phyloP scores from a whole-genome alignment of 257 asterid species.

The Hygrophila difformis region DNA sequence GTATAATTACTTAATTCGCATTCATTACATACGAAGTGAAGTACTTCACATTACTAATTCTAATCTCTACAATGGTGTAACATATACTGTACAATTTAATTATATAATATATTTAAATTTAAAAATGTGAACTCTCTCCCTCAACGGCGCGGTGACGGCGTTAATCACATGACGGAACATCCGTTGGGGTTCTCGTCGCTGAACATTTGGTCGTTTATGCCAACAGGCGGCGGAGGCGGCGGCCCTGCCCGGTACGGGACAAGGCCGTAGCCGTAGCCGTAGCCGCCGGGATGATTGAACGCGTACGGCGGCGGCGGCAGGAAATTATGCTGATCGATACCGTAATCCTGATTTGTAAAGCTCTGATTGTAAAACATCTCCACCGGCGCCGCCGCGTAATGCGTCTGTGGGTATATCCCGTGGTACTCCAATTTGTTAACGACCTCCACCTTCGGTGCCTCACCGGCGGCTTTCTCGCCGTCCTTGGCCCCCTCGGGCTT shows the following conservation, averaged over 20 bases:
- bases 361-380: slow-evolving; percentile 46
- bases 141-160: slow-evolving; percentile 22
- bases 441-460: slow-evolving; percentile 35
- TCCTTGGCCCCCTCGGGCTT: slow-evolving; percentile 1
- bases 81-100: too few species aligned
- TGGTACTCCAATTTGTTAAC: slow-evolving; percentile 43
- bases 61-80: too few species aligned
- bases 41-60: too few species aligned
- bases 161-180: slow-evolving; percentile 64
- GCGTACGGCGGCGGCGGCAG: too few species aligned
- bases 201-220: slow-evolving; percentile 40
- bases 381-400: slow-evolving; percentile 20
- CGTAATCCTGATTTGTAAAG: slow-evolving; percentile 51
- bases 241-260: slow-evolving; percentile 48
- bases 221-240: slow-evolving; percentile 28
- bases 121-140: too few species aligned
- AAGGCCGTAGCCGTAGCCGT: slow-evolving; percentile 22
- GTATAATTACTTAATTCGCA: too few species aligned
- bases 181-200: slow-evolving; percentile 91
- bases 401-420: slow-evolving; percentile 35
- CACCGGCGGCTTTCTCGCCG: slow-evolving; percentile 16
- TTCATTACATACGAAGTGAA: too few species aligned
- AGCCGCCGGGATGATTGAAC: too few species aligned
- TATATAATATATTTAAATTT: too few species aligned
- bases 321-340: slow-evolving; percentile 16